A percentile compares a stretch with the other conserved stretches of the same genome.
These are phyloP conservation scores for Exidia glandulosa DNA, from an alignment of 768 basidiomycete species.

Conservation along the genomic window DNA sequence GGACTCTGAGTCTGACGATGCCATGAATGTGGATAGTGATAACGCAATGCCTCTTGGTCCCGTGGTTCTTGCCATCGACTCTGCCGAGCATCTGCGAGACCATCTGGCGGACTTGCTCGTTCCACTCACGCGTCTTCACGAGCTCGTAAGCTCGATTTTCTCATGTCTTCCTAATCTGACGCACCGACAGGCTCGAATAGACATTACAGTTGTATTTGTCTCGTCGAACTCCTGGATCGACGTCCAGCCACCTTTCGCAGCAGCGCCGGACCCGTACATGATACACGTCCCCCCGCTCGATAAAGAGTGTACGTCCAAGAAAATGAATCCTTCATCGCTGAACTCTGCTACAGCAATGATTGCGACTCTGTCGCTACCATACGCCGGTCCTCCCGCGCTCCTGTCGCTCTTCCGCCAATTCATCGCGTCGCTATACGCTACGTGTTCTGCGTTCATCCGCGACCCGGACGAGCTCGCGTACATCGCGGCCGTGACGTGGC, in stretches of 20 bases:
- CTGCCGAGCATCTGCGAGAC: conserved; percentile 56
- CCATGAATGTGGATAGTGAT: not conserved
- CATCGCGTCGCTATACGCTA: conserved; percentile 41
- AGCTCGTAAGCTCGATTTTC: conserved; percentile 43
- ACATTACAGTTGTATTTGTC: conserved; percentile 49
- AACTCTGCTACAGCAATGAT: conserved; percentile 25
- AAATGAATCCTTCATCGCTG: not conserved
- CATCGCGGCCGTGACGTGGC: conserved; percentile 70
- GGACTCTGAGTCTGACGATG: not conserved
- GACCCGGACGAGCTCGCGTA: conserved; percentile 65
- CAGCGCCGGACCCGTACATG: conserved; percentile 63
- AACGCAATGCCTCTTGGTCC: not conserved
- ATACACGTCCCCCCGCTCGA: conserved; percentile 41
- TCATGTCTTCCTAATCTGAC: conserved; percentile 2
- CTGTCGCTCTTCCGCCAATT: conserved; percentile 56
- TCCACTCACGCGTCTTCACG: conserved; percentile 58
- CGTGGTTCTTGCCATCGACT: conserved; percentile 52
- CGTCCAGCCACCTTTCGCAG: conserved; percentile 55
- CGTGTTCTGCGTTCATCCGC: conserved; percentile 52
- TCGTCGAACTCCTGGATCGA: conserved; percentile 63
- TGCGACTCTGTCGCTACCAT: not conserved
- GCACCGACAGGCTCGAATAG: conserved; percentile 39
- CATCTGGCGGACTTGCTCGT: conserved; percentile 53
- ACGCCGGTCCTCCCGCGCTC: conserved; percentile 22
- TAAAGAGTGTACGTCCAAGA: conserved; percentile 40